Evolutionary conservation across 2,329 filamentous ascomycete genomes (phyloP).

Genomic region (Colletotrichum viniferum): DNA sequence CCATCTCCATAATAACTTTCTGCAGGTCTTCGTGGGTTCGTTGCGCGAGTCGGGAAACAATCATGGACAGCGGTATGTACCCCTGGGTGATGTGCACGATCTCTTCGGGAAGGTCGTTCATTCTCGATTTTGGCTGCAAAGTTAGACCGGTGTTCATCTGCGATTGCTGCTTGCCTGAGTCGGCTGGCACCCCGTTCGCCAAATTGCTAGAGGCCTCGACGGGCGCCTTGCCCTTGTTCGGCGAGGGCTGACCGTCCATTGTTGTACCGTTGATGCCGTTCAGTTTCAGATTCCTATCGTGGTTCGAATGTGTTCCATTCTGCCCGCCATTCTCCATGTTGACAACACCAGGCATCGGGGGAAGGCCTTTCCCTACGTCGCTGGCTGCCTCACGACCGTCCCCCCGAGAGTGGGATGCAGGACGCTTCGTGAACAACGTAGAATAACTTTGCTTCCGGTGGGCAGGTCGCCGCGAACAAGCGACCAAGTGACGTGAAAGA

Average conservation of each 20-base stretch:
- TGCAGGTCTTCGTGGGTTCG: slow-evolving; percentile 80
- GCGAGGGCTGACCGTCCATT: slow-evolving; percentile 25
- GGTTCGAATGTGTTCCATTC: slow-evolving; percentile 58
- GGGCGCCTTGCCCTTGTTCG: slow-evolving; percentile 37
- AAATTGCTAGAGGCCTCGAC: slow-evolving; percentile 25
- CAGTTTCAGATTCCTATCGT: slow-evolving; percentile 52
- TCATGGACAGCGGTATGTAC: slow-evolving; percentile 75
- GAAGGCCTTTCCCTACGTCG: slow-evolving; percentile 16
- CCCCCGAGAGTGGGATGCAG: neutral
- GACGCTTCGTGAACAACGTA: neutral
- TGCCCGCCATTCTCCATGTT: slow-evolving; percentile 60
- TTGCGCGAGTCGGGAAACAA: slow-evolving; percentile 82
- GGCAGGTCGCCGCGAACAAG: neutral
- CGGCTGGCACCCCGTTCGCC: slow-evolving; percentile 28
- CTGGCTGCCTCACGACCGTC: slow-evolving; percentile 20
- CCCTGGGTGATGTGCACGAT: slow-evolving; percentile 75
- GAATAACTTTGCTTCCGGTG: neutral
- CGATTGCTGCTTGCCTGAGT: slow-evolving; percentile 23
- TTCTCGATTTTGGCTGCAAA: slow-evolving; percentile 29
- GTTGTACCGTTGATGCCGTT: slow-evolving; percentile 49
- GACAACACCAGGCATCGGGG: slow-evolving; percentile 56
- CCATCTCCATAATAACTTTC: slow-evolving; percentile 72
- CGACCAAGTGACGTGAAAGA: neutral
- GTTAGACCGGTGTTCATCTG: slow-evolving; percentile 12
- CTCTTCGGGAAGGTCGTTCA: slow-evolving; percentile 65